Conservation (phyloP, 108 stramenopile species). For the Nitzschia inconspicua region DNA sequence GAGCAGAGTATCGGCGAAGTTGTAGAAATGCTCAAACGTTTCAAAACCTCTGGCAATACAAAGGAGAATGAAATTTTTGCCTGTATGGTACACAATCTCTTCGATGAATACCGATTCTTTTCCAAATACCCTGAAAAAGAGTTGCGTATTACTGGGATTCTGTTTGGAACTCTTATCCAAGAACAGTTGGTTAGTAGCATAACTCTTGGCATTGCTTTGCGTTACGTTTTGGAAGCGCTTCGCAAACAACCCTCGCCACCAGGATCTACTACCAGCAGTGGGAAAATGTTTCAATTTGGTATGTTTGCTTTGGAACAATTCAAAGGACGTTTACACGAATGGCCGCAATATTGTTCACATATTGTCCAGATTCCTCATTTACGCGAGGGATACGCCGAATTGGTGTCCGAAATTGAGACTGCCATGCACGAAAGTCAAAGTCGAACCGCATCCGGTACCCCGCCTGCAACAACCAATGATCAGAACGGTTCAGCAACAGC, state of each 20-base stretch:
- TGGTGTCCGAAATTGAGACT: conserved; percentile 88
- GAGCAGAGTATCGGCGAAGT: conserved; percentile 94
- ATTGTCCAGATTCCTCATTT: conserved; percentile 98
- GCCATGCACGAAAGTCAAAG: conserved; percentile 68
- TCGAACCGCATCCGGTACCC: conserved; percentile 22
- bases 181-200: conserved; percentile 97
- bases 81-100: conserved; percentile 98
- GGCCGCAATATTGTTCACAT: conserved; percentile 99
- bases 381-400: conserved; percentile 72
- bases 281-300: conserved; percentile 98
- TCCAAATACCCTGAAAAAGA: conserved; percentile 98
- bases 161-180: conserved; percentile 96
- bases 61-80: conserved; percentile 98
- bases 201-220: conserved; percentile 96
- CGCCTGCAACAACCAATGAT: conserved; percentile 5
- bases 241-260: conserved; percentile 87
- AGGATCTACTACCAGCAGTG: conserved; percentile 56
- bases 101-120: conserved; percentile 98
- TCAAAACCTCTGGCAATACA: conserved; percentile 89
- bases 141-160: conserved; percentile 96
- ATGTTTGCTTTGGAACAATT: conserved; percentile 98
- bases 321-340: conserved; percentile 93
- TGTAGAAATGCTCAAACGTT: conserved; percentile 92
- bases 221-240: conserved; percentile 97
- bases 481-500: not conserved